A percentile compares a stretch with the other conserved stretches of the same genome.
Evolutionary conservation across 169 alveolate species (phyloP).

Genomic region (Babesia caballi): DNA sequence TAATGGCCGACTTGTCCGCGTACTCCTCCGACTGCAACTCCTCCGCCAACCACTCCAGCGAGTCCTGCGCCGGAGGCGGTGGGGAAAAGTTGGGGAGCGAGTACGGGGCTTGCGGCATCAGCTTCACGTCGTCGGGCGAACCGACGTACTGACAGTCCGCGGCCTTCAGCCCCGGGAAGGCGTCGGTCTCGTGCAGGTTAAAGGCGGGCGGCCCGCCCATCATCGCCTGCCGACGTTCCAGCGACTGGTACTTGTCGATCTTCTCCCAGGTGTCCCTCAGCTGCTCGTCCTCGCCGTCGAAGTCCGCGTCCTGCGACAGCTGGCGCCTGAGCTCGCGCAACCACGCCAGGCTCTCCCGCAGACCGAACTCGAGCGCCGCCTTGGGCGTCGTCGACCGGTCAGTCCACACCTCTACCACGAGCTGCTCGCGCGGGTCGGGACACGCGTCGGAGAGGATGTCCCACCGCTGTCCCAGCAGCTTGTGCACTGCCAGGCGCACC

Average conservation of each 20-base stretch:
- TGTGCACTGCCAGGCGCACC: conserved; percentile 85
- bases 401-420: conserved; percentile 81
- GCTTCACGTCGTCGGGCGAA: conserved; percentile 33
- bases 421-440: conserved; percentile 82
- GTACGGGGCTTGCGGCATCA: conserved; percentile 53
- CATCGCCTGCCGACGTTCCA: conserved; percentile 35
- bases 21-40: conserved; percentile 59
- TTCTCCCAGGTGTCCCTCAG: conserved; percentile 63
- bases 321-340: conserved; percentile 52
- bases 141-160: conserved; percentile 48
- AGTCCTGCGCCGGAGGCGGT: conserved; percentile 37
- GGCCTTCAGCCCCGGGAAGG: conserved; percentile 35
- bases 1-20: conserved; percentile 35
- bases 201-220: conserved; percentile 64
- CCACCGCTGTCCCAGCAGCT: conserved; percentile 80
- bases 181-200: conserved; percentile 33
- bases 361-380: conserved; percentile 50
- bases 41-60: conserved; percentile 53
- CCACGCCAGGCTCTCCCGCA: conserved; percentile 56
- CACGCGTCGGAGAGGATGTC: conserved; percentile 66
- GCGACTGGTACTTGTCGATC: conserved; percentile 53
- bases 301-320: conserved; percentile 56
- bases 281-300: conserved; percentile 64
- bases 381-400: conserved; percentile 64
- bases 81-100: conserved; percentile 47